Conservation (phyloP, 371 early-diverging fungal species). For the Phascolomyces articulosus region DNA sequence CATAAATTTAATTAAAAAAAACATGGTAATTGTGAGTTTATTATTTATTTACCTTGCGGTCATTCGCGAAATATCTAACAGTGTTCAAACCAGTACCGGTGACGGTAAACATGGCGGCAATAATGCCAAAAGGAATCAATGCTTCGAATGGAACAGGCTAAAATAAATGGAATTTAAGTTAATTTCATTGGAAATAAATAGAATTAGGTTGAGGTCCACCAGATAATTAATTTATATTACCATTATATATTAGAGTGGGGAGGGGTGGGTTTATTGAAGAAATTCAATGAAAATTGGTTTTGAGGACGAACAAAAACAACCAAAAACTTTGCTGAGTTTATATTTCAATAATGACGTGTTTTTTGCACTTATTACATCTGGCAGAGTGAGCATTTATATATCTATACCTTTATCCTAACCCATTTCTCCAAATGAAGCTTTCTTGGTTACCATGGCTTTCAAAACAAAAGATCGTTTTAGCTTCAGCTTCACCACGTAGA, state of each 20-base stretch:
- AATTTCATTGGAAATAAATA: not conserved
- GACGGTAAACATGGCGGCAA: constrained; percentile 41
- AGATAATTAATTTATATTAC: too few relatives aligned
- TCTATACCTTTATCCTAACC: too few relatives aligned
- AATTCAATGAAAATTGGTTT: too few relatives aligned
- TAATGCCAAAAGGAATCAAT: constrained; percentile 49
- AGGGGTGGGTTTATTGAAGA: not conserved
- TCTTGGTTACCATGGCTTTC: constrained; percentile 10
- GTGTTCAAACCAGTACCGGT: constrained; percentile 43
- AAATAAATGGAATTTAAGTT: not conserved
- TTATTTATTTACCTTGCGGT: constrained; percentile 36
- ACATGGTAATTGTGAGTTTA: too few relatives aligned
- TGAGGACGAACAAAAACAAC: not conserved
- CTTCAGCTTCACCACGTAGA: constrained; percentile 83
- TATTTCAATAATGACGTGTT: not conserved
- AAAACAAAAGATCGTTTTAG: constrained; percentile 67
- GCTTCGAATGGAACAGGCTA: constrained; percentile 60
- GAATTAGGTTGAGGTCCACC: too few relatives aligned
- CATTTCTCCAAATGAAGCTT: too few relatives aligned
- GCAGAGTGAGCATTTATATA: too few relatives aligned
- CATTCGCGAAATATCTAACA: constrained; percentile 44
- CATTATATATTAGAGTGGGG: constrained; percentile 15
- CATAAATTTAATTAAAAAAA: too few relatives aligned
- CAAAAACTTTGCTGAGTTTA: not conserved
- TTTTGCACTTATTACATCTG: not conserved